Conservation (phyloP, 148 eudicot genomes). For the Chenopodium suecicum region DNA sequence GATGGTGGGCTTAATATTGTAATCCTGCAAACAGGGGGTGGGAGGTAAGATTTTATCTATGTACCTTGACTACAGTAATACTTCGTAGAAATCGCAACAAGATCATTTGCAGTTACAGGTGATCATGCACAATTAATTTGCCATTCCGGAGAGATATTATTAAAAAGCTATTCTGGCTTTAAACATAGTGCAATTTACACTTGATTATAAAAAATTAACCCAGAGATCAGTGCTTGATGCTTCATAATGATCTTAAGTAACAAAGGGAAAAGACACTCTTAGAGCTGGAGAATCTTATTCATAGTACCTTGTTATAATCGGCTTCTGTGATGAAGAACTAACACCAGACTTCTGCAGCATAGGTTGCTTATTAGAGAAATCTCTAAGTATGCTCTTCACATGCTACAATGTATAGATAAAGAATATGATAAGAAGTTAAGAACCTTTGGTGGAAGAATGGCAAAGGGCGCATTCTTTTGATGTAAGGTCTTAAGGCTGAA, state of each 20-base stretch:
- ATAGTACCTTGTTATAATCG: slow-evolving; percentile 49
- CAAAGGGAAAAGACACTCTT: slow-evolving; percentile 2
- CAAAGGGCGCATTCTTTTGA: slow-evolving; percentile 40
- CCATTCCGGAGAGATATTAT: not conserved
- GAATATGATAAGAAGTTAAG: slow-evolving; percentile 28
- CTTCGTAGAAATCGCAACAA: too few relatives aligned
- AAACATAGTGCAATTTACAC: not conserved
- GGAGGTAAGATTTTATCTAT: too few relatives aligned
- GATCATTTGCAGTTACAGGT: not conserved
- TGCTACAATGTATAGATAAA: slow-evolving; percentile 3
- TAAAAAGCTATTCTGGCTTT: not conserved
- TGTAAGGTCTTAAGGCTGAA: slow-evolving; percentile 44
- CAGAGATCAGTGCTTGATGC: not conserved
- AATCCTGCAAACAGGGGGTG: too few relatives aligned
- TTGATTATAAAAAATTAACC: not conserved
- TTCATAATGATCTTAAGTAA: not conserved
- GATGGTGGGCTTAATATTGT: not conserved
- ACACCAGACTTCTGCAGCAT: slow-evolving; percentile 51
- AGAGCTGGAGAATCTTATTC: slow-evolving; percentile 13
- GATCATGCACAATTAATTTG: not conserved
- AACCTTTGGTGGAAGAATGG: slow-evolving; percentile 54
- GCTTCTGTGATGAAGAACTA: slow-evolving; percentile 36
- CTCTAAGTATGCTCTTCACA: slow-evolving; percentile 8
- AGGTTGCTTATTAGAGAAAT: slow-evolving; percentile 12
- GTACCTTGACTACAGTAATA: too few relatives aligned